Conservation (phyloP, 345 rosid species). For the Acer negundo region DNA sequence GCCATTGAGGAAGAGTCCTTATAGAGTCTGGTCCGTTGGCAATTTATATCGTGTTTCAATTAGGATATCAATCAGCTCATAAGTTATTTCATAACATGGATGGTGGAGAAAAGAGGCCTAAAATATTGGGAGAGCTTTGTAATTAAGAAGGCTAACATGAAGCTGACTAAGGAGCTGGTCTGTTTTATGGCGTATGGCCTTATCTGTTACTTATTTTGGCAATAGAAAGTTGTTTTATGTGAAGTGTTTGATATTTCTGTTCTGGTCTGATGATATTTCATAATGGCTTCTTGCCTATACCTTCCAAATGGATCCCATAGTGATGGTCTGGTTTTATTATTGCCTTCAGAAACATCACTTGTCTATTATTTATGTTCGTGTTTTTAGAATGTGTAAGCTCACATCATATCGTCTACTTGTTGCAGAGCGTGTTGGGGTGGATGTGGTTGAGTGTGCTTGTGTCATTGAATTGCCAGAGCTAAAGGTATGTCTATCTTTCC, state of each 20-base stretch:
- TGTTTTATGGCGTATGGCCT: neutral
- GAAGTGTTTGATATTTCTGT: neutral
- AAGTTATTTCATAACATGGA: neutral
- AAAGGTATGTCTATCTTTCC: slow-evolving; percentile 42
- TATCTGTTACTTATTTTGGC: neutral
- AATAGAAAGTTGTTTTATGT: neutral
- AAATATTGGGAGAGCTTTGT: neutral
- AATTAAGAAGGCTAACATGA: neutral
- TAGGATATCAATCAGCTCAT: neutral
- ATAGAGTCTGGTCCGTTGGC: neutral
- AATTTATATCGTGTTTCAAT: neutral
- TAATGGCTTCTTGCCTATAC: neutral
- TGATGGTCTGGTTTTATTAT: neutral
- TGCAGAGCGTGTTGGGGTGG: slow-evolving; percentile 90
- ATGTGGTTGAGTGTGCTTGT: slow-evolving; percentile 93
- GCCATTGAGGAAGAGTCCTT: neutral
- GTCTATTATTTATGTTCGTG: slow-evolving; percentile 7
- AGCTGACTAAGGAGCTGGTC: neutral
- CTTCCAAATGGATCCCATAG: neutral
- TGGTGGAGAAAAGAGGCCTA: neutral
- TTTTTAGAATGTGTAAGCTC: slow-evolving; percentile 14
- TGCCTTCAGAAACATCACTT: neutral
- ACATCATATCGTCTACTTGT: slow-evolving; percentile 19
- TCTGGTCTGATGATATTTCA: neutral
- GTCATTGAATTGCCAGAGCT: slow-evolving; percentile 89